These are phyloP conservation scores for Plasmodium gonderi DNA, from an alignment of 169 alveolate genomes.

Conservation along the genomic window DNA sequence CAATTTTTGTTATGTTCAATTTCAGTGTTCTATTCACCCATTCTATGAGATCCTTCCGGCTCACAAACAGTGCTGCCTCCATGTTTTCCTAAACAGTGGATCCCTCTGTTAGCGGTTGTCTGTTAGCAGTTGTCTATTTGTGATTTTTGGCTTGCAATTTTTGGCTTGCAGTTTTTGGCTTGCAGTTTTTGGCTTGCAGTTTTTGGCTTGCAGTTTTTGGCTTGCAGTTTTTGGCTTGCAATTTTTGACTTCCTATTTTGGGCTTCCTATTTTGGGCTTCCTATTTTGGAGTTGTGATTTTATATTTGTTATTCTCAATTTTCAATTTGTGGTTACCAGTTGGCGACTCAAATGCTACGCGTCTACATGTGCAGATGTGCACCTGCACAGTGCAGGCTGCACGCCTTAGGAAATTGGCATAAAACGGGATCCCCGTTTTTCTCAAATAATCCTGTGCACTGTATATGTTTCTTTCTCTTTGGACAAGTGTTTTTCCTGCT, in stretches of 20 bases:
- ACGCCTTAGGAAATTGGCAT: no score
- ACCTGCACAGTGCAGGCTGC: no score
- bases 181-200: neutral
- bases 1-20: constrained; percentile 92
- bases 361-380: no score
- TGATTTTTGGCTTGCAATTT: neutral
- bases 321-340: neutral
- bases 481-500: no score
- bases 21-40: constrained; percentile 91
- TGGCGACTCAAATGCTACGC: no score
- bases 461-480: no score
- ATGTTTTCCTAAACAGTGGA: constrained; percentile 83
- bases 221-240: neutral
- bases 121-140: no score
- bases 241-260: neutral
- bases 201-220: neutral
- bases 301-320: no score
- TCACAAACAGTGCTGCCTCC: constrained; percentile 92
- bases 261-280: neutral
- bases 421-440: no score
- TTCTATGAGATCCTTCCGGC: constrained; percentile 91
- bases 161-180: neutral
- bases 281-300: neutral
- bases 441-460: no score
- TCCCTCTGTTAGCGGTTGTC: constrained; percentile 26